Evolutionary conservation across 306 rosid genomes (phyloP).

Genomic region (Castanospermum australe): DNA sequence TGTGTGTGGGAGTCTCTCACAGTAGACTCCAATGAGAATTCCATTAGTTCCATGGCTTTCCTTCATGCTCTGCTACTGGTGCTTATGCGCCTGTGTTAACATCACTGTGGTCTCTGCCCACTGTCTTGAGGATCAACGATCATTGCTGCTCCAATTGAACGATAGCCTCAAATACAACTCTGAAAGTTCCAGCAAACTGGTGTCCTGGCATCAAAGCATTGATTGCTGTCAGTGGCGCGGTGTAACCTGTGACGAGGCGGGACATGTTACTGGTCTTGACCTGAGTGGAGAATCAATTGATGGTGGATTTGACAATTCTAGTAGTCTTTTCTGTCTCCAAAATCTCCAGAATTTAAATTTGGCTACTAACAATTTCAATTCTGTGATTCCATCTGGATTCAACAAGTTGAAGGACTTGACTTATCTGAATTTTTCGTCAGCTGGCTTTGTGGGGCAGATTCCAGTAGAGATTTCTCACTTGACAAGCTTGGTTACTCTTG

Average conservation of each 20-base stretch:
- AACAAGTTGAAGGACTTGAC: slow-evolving; percentile 26
- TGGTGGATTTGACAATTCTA: slow-evolving; percentile 32
- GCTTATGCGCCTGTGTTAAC: neutral
- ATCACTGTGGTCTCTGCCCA: neutral
- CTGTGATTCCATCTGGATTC: slow-evolving; percentile 34
- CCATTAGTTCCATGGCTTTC: neutral
- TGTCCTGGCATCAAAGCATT: slow-evolving; percentile 23
- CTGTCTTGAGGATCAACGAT: neutral
- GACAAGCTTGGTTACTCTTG: slow-evolving; percentile 40
- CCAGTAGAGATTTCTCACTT: slow-evolving; percentile 36
- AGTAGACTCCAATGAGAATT: slow-evolving; percentile 18
- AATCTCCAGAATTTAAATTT: slow-evolving; percentile 32
- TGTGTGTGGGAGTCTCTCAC: neutral
- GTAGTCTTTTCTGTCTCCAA: slow-evolving; percentile 36
- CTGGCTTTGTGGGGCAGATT: slow-evolving; percentile 42
- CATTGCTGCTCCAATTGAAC: slow-evolving; percentile 18
- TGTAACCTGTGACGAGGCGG: slow-evolving; percentile 20
- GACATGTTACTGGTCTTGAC: slow-evolving; percentile 39
- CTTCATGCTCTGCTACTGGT: slow-evolving; percentile 21
- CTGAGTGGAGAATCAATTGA: slow-evolving; percentile 22
- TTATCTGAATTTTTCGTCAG: slow-evolving; percentile 26
- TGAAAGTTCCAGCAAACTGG: slow-evolving; percentile 2
- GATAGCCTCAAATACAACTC: neutral
- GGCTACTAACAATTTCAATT: neutral
- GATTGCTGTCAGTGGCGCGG: slow-evolving; percentile 31